These are phyloP conservation scores for Farysia itapuensis DNA, from an alignment of 1,284 basidiomycete species.

Conservation along the genomic window DNA sequence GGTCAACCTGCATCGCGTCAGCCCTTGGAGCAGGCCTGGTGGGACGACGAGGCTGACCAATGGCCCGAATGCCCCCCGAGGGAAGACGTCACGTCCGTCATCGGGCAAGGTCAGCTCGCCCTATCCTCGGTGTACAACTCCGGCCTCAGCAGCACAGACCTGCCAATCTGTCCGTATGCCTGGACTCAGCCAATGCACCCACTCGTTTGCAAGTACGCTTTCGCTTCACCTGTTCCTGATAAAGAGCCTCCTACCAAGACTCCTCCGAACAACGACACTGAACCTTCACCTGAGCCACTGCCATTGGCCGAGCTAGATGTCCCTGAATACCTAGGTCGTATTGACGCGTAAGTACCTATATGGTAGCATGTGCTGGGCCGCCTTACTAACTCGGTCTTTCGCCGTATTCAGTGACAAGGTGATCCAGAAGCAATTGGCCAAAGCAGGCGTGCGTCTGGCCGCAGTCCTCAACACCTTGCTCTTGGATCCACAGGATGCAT, in stretches of 20 bases:
- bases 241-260: too few species aligned
- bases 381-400: too few species aligned
- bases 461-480: slow-evolving; percentile 70
- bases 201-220: slow-evolving; percentile 61
- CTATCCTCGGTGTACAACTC: slow-evolving; percentile 3
- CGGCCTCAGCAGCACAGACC: slow-evolving; percentile 36
- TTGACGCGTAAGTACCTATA: slow-evolving; percentile 32
- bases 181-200: slow-evolving; percentile 49
- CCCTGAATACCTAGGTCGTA: slow-evolving; percentile 71
- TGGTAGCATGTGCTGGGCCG: too few species aligned
- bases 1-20: slow-evolving; percentile 25
- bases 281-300: slow-evolving; percentile 2
- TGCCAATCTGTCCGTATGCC: slow-evolving; percentile 72
- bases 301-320: slow-evolving; percentile 76
- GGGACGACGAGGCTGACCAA: slow-evolving; percentile 15
- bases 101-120: slow-evolving; percentile 6
- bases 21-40: slow-evolving; percentile 18
- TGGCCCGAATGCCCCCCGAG: slow-evolving; percentile 49
- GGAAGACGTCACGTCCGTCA: not conserved
- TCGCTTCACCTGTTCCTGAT: slow-evolving; percentile 68
- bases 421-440: slow-evolving; percentile 77
- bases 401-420: slow-evolving; percentile 65
- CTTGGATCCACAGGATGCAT: slow-evolving; percentile 10
- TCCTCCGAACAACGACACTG: slow-evolving; percentile 1
- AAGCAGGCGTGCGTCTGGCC: slow-evolving; percentile 78